These are phyloP conservation scores for Talaromyces ruber DNA, from an alignment of 495 filamentous ascomycete species.

Conservation along the genomic window DNA sequence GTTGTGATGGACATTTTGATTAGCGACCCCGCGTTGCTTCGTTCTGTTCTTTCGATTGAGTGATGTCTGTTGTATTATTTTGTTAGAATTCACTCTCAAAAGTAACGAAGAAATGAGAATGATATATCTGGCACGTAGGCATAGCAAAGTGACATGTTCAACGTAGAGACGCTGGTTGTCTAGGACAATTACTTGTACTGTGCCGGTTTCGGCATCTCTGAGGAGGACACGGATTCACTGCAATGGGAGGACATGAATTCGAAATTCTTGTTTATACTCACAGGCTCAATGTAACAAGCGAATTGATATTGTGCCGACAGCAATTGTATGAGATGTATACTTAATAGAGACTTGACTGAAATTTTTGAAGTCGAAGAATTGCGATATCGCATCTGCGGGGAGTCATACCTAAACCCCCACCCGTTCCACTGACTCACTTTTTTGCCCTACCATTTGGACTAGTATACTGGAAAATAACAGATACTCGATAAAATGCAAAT, in stretches of 20 bases:
- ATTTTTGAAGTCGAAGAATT: not conserved
- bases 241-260: not conserved
- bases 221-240: not conserved
- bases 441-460: not conserved
- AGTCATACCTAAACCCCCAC: not conserved
- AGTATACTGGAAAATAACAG: not conserved
- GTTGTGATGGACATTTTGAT: not conserved
- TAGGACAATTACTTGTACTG: not conserved
- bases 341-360: not conserved
- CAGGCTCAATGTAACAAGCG: not conserved
- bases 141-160: not conserved
- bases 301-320: slow-evolving; percentile 11
- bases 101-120: too few species aligned
- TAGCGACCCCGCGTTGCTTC: not conserved
- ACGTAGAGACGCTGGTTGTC: not conserved
- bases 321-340: not conserved
- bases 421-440: not conserved
- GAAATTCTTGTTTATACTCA: not conserved
- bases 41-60: not conserved
- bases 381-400: slow-evolving; percentile 8
- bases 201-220: not conserved
- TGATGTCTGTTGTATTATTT: not conserved
- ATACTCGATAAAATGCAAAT: not conserved
- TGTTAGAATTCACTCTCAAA: too few species aligned
- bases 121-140: not conserved